Base-by-base conservation (phyloP, 495 filamentous ascomycete species). In the Choiromyces venosus region DNA sequence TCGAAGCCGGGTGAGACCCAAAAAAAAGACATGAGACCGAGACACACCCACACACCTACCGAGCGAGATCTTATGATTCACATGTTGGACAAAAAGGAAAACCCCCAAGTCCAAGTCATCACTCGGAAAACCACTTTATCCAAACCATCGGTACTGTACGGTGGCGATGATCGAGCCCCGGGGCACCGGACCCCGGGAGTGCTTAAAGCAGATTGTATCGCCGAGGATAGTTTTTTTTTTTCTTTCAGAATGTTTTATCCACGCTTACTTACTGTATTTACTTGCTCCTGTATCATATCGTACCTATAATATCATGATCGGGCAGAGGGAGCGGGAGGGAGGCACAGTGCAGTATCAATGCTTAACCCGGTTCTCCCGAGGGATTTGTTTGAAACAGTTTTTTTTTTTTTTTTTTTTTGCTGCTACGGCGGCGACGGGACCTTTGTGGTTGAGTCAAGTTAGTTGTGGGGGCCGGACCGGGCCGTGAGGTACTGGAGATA, bases 41-140 rank as follows among this genome's bases (percentile, higher is more conserved):
- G 52, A 29, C 25, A 25, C 25, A n/a, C n/a, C n/a, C n/a, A n/a
- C n/a, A n/a, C n/a, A n/a, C 46, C 25, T 29, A 61, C 52, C 52
- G 52, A 61, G 52, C 52, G 52, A 61, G 52, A 61, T 61, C 52
- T 61, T 61, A 33, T 61, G 52, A 61, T 61, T 61, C 52, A 61
- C n/a, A 61, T 61, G 52, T 29, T 33, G 1, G 12, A 12, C 46
- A 10, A 25, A 52, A n/a, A n/a, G n/a, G n/a, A n/a, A n/a, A n/a
- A n/a, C n/a, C n/a, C 52, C 52, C 52, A 61, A 25, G 46, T 25
- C 7, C n/a, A n/a, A 61, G 52, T 56, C 46, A 56, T 25, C 25
- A 61, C 52, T 14, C 25, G 25, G 52, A 18, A 16, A 25, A n/a
- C n/a, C 52, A 61, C 25, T 61, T 61, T 61, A 61, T 29, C 52